Conservation (phyloP, 495 filamentous ascomycete genomes). For the Xylaria bambusicola region DNA sequence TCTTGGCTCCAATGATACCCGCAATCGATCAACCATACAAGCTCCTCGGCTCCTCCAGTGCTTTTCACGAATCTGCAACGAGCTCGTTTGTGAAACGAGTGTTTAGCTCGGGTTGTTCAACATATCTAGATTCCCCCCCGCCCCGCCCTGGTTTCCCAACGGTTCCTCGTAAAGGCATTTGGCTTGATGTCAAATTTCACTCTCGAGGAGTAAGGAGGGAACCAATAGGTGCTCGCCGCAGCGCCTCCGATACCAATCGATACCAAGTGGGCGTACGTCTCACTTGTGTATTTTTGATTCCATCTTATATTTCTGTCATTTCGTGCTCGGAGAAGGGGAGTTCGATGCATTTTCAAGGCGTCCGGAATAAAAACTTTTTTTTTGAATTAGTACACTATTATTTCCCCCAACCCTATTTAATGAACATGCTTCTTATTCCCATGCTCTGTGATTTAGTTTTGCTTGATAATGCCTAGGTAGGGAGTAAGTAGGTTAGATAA, state of each 20-base stretch:
- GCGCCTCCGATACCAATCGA: not conserved
- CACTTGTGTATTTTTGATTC: not conserved
- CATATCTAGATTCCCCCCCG: constrained; percentile 3
- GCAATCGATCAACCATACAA: not conserved
- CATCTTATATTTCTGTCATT: not conserved
- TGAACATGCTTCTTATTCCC: not conserved
- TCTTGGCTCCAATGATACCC: constrained; percentile 12
- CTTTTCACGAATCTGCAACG: not conserved
- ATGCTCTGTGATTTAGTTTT: not conserved
- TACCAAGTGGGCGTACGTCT: not conserved
- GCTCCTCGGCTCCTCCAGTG: not conserved
- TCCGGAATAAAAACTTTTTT: not conserved
- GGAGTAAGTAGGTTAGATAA: too few relatives aligned
- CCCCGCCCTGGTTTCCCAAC: not conserved
- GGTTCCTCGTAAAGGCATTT: not conserved
- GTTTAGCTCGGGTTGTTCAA: not conserved
- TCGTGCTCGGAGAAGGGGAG: not conserved
- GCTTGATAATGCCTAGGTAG: too few relatives aligned
- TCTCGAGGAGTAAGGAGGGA: not conserved
- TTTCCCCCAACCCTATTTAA: too few relatives aligned
- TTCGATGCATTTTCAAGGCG: constrained; percentile 18
- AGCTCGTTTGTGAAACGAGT: not conserved
- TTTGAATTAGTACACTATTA: too few relatives aligned
- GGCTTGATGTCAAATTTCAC: not conserved
- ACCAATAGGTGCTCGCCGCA: not conserved